Evolutionary conservation across 208 protist species (phyloP).

Genomic region (Leishmania amazonensis): DNA sequence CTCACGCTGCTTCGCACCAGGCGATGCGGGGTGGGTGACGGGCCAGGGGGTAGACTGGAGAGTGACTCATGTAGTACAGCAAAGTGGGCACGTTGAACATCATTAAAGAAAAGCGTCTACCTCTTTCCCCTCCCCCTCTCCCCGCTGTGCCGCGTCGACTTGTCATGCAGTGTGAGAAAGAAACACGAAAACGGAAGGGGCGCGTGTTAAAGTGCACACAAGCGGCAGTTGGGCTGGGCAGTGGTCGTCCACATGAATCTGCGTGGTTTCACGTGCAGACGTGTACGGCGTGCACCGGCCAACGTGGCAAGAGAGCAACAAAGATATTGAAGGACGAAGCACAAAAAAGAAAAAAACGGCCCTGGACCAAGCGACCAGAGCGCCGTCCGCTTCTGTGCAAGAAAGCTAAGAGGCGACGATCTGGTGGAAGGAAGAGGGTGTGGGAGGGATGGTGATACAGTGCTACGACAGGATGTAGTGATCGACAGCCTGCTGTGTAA

Average conservation of each 20-base stretch:
- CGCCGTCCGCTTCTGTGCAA: background rate
- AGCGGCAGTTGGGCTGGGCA: background rate
- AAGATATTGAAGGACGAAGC: background rate
- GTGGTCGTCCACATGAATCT: background rate
- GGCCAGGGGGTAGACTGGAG: background rate
- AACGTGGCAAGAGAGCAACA: background rate
- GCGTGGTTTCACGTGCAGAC: background rate
- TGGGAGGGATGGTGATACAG: background rate
- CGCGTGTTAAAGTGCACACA: background rate
- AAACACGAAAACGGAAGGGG: conserved; percentile 22
- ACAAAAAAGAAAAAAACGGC: background rate
- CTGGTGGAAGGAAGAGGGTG: background rate
- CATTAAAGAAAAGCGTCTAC: background rate
- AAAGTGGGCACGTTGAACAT: background rate
- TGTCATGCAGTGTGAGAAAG: background rate
- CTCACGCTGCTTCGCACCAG: background rate
- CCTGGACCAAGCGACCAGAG: background rate
- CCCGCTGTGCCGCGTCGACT: background rate
- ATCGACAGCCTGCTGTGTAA: conserved; percentile 41
- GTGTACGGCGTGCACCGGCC: background rate
- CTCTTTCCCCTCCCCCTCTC: background rate
- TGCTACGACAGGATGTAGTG: conserved; percentile 39
- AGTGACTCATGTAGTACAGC: background rate
- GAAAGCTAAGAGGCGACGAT: background rate
- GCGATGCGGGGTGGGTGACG: background rate